Evolutionary conservation across 2,329 filamentous ascomycete species (phyloP).

Genomic region (Neopestalotiopsis clavispora): DNA sequence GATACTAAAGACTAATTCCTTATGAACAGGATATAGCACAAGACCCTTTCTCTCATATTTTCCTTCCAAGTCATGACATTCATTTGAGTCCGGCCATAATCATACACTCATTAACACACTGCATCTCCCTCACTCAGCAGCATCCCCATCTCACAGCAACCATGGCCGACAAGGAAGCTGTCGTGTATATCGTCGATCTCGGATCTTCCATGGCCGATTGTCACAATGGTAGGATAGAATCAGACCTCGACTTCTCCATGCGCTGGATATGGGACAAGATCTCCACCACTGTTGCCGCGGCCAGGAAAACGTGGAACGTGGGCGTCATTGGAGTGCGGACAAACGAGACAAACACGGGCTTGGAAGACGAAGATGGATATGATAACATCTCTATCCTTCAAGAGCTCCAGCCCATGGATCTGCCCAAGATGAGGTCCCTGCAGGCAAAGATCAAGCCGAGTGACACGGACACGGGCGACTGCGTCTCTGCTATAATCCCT

Average conservation of each 20-base stretch:
- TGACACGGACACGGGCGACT: slow-evolving; percentile 73
- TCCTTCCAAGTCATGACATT: not conserved
- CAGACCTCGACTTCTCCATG: slow-evolving; percentile 88
- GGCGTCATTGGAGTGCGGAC: slow-evolving; percentile 87
- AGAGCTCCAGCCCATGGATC: slow-evolving; percentile 61
- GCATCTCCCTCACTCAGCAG: too few species aligned
- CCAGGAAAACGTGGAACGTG: slow-evolving; percentile 74
- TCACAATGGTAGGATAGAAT: slow-evolving; percentile 72
- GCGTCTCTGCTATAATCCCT: slow-evolving; percentile 84
- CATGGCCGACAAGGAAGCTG: slow-evolving; percentile 95
- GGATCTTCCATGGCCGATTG: slow-evolving; percentile 81
- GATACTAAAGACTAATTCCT: not conserved
- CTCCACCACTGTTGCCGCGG: slow-evolving; percentile 69
- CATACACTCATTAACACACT: not conserved
- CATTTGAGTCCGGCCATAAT: not conserved
- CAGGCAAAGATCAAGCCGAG: slow-evolving; percentile 70
- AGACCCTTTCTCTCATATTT: not conserved
- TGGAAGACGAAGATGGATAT: slow-evolving; percentile 75
- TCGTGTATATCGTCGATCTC: slow-evolving; percentile 88
- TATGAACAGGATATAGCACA: not conserved
- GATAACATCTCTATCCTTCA: slow-evolving; percentile 83
- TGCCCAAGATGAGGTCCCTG: slow-evolving; percentile 72
- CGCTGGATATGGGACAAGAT: slow-evolving; percentile 96
- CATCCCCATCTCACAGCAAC: slow-evolving; percentile 23
- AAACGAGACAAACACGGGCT: slow-evolving; percentile 73